Evolutionary conservation across 106 monocot species (phyloP).

Genomic region (Platanthera guangdongensis): DNA sequence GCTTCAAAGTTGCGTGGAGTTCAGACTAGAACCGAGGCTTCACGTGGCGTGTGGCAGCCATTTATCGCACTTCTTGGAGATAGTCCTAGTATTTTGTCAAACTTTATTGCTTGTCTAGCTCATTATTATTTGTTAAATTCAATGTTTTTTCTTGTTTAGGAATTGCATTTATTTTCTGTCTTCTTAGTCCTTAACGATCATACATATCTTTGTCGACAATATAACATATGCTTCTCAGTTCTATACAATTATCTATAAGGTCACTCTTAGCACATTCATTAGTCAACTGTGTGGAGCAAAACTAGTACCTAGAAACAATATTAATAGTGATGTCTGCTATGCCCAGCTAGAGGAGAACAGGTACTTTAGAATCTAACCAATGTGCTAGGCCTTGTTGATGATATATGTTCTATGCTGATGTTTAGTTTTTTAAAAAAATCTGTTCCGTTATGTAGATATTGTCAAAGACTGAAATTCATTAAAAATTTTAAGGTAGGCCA

Average conservation of each 20-base stretch:
- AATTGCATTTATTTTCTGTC: neutral
- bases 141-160: neutral
- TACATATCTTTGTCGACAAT: neutral
- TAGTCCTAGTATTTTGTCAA: conserved; percentile 40
- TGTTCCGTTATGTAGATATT: too few relatives aligned
- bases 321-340: neutral
- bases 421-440: neutral
- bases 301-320: neutral
- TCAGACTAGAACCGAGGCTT: conserved; percentile 81
- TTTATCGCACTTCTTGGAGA: conserved; percentile 94
- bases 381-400: neutral
- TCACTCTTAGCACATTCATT: neutral
- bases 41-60: conserved; percentile 86
- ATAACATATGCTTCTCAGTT: neutral
- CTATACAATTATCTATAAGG: neutral
- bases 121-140: neutral
- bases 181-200: neutral
- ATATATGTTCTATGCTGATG: neutral
- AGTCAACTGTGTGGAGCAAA: neutral
- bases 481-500: too few relatives aligned
- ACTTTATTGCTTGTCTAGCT: neutral
- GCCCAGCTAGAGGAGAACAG: neutral
- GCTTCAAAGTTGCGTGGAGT: conserved; percentile 83
- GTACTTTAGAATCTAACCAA: neutral
- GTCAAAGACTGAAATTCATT: too few relatives aligned